phyloP scores from a whole-genome alignment of 208 protist genomes.

The Acanthamoeba lugdunensis region DNA sequence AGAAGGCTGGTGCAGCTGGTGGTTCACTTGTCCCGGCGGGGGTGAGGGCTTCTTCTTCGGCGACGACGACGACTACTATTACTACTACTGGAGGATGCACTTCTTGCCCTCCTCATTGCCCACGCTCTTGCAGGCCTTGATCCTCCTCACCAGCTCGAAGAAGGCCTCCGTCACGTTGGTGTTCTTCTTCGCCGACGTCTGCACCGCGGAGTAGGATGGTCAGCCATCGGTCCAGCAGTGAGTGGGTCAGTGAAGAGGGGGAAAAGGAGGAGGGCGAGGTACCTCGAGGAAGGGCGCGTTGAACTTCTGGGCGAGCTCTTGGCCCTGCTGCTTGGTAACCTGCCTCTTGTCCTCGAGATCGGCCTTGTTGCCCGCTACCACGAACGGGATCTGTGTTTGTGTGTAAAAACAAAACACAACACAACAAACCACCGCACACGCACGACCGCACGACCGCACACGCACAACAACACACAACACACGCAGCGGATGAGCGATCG shows the following conservation, averaged over 20 bases:
- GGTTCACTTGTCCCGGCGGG: background rate
- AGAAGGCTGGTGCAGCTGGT: background rate
- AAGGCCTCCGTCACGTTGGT: constrained; percentile 88
- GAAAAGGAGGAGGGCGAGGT: background rate
- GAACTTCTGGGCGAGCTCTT: constrained; percentile 83
- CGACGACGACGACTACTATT: no score
- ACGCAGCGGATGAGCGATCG: background rate
- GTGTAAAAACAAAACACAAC: no score
- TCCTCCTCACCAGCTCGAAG: constrained; percentile 85
- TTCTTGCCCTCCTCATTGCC: constrained; percentile 32
- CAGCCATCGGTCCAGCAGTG: no score
- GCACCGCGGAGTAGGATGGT: background rate
- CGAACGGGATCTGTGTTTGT: constrained; percentile 80
- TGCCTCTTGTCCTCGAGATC: constrained; percentile 85
- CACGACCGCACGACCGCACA: no score
- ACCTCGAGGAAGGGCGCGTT: constrained; percentile 80
- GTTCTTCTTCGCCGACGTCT: constrained; percentile 85
- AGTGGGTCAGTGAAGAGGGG: background rate
- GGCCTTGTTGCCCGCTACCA: constrained; percentile 87
- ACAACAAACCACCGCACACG: no score
- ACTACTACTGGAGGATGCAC: constrained; percentile 49
- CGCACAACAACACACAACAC: no score
- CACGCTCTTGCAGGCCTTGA: constrained; percentile 62
- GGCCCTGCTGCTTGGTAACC: constrained; percentile 84
- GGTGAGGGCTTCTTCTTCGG: no score